phyloP scores from a whole-genome alignment of 768 basidiomycete genomes.

The Leccinellum rugosiceps region DNA sequence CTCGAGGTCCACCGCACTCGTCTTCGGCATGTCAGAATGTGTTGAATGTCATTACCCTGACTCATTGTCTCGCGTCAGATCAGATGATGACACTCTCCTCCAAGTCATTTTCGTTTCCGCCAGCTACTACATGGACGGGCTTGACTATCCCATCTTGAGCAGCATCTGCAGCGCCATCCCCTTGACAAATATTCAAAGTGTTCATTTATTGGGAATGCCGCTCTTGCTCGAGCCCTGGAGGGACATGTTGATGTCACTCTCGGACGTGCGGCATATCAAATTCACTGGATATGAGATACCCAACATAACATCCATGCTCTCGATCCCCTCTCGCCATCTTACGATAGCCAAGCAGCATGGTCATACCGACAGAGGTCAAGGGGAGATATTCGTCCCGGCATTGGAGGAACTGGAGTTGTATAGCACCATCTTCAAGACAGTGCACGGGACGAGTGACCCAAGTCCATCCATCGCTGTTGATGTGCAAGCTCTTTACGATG shows the following conservation, averaged over 20 bases:
- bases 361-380: not conserved
- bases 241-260: not conserved
- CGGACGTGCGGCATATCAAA: not conserved
- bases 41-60: too few species aligned
- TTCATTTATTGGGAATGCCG: not conserved
- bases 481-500: not conserved
- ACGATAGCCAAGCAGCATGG: not conserved
- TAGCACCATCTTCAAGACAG: not conserved
- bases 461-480: not conserved
- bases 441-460: not conserved
- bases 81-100: not conserved
- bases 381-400: not conserved
- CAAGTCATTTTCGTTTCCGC: not conserved
- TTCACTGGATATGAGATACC: not conserved
- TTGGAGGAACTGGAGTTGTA: not conserved
- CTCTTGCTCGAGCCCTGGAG: not conserved
- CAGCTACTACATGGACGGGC: too few species aligned
- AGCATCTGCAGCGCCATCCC: not conserved
- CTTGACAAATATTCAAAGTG: not conserved
- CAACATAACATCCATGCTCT: not conserved
- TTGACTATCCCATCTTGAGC: not conserved
- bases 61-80: not conserved
- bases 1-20: too few species aligned
- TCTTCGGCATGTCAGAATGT: too few species aligned
- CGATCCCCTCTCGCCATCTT: not conserved